phyloP scores from a whole-genome alignment of 768 basidiomycete species.

The Terana coerulea region DNA sequence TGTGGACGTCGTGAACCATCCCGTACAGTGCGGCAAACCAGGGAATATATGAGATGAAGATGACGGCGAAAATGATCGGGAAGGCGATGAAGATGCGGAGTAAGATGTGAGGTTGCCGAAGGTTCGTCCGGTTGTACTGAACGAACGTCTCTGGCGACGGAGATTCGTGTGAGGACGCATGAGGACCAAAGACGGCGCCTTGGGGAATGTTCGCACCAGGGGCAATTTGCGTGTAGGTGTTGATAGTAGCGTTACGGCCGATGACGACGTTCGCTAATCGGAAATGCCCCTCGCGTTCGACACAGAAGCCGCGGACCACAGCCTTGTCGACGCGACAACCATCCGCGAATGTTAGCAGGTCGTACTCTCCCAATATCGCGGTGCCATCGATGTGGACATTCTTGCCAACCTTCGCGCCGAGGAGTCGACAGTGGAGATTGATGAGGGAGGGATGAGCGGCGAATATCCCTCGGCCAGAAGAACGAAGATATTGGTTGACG shows the following conservation, averaged over 20 bases:
- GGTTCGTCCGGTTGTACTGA: conserved; percentile 37
- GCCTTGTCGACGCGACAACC: conserved; percentile 41
- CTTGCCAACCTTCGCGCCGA: conserved; percentile 41
- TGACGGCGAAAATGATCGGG: conserved; percentile 36
- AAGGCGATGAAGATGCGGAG: conserved; percentile 36
- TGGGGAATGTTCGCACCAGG: conserved; percentile 37
- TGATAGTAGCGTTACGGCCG: conserved; percentile 36
- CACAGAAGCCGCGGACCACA: conserved; percentile 40
- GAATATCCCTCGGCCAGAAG: conserved; percentile 42
- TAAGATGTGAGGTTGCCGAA: conserved; percentile 28
- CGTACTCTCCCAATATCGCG: conserved; percentile 41
- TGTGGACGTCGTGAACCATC: conserved; percentile 34
- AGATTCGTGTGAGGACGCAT: conserved; percentile 39
- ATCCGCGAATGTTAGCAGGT: conserved; percentile 40
- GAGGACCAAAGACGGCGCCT: conserved; percentile 40
- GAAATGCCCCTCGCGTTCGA: conserved; percentile 43
- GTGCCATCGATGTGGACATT: conserved; percentile 36
- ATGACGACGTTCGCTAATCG: conserved; percentile 36
- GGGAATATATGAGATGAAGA: conserved; percentile 36
- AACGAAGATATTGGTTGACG: conserved; percentile 36
- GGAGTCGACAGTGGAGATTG: conserved; percentile 40
- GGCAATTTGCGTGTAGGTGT: conserved; percentile 41
- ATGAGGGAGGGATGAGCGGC: conserved; percentile 33
- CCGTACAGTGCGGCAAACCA: conserved; percentile 39
- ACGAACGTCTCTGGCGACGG: conserved; percentile 35